Conservation (phyloP, 495 filamentous ascomycete species). For the Xylaria cubensis region DNA sequence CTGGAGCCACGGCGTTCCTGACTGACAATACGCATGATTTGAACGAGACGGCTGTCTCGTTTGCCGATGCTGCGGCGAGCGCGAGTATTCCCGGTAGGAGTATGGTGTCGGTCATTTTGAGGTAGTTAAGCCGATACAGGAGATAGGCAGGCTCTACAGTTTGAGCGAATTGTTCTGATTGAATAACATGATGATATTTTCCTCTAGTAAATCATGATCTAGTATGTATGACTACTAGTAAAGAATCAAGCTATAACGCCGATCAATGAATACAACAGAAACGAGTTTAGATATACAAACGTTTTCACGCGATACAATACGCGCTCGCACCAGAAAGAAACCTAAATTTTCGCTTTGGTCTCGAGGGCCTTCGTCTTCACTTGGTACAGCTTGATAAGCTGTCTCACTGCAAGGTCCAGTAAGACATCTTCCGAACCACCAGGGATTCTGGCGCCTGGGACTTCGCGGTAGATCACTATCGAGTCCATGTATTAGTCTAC, state of each 20-base stretch:
- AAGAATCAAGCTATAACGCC: background rate
- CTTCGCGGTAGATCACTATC: constrained; percentile 69
- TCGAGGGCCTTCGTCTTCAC: constrained; percentile 67
- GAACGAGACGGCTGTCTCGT: constrained; percentile 23
- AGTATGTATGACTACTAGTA: background rate
- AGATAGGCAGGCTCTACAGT: background rate
- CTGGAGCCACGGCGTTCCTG: constrained; percentile 34
- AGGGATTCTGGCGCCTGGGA: constrained; percentile 66
- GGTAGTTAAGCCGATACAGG: background rate
- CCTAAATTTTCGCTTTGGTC: constrained; percentile 33
- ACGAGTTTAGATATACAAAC: background rate
- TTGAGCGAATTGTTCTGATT: background rate
- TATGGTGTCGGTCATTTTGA: constrained; percentile 37
- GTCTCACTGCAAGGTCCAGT: constrained; percentile 71
- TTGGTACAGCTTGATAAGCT: constrained; percentile 75
- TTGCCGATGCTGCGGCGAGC: constrained; percentile 27
- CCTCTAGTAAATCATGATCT: background rate
- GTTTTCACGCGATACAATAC: background rate
- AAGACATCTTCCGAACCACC: constrained; percentile 80
- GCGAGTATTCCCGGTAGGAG: constrained; percentile 32
- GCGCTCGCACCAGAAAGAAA: background rate
- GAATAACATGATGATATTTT: background rate
- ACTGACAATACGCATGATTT: constrained; percentile 43
- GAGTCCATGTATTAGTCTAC: background rate
- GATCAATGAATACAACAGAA: background rate